Base-by-base conservation (phyloP, 2,329 filamentous ascomycete species). In the Beauveria asiatica region DNA sequence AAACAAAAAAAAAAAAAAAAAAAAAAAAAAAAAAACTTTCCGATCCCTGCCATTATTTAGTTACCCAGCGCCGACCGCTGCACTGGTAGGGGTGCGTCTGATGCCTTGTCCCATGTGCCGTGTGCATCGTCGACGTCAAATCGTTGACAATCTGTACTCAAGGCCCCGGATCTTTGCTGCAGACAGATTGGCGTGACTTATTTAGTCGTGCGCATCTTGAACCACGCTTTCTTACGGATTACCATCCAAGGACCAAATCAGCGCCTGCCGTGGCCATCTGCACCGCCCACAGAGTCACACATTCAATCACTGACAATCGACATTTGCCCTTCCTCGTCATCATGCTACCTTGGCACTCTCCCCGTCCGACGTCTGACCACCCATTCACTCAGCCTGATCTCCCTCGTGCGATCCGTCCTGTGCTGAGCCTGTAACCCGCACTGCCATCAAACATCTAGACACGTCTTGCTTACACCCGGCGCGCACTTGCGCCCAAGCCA, bases 281-380 rank as follows among this genome's bases (percentile, higher is more conserved):
- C 39, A 23, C 45, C 27, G 17, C 21, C 17, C 5, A 11, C 16
- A 27, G 45, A 19, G 16, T 7, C 50, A 19, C 51, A 27, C 6
- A 42, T 21, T 56, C n/a, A 56, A 56, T 56, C 42, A 56, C 53
- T 5, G 21, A 49, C 25, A 49, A 48, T 57, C 54, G 54, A 57
- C 33, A 57, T 56, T 56, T 37, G n/a, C 8, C 19, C 8, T 27
- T 25, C 42, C 25, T 57, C 33, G 27, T 39, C 54, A 48, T 39
- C 13, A 37, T 56, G 53, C 44, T 33, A 48, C n/a, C 33, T 48
- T 55, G 17, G 51, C 53, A 17, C 52, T 37, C 19, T 25, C 16
- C 44, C 53, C 30, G 33, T 37, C 33, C 33, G 11, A 37, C 33
- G 27, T 56, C 53, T 39, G 53, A 48, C 53, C 42, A 48, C 53